Evolutionary conservation across 768 basidiomycete species (phyloP).

Genomic region (Trametes villosa): DNA sequence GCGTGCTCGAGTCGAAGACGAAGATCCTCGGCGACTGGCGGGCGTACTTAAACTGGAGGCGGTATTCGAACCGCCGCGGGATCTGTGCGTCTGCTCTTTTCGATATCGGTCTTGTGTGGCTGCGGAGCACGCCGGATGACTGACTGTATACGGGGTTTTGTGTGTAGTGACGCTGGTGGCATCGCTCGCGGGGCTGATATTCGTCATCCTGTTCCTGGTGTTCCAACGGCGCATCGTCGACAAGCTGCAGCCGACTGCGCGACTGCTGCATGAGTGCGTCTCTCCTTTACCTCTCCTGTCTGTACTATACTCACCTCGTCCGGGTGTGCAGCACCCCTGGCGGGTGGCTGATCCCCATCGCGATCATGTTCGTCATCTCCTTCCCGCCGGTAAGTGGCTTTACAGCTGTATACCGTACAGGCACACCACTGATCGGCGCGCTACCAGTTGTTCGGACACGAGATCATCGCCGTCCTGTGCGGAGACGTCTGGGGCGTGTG

Average conservation of each 20-base stretch:
- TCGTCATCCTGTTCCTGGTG: conserved; percentile 42
- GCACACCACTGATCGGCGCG: not conserved
- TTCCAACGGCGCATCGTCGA: conserved; percentile 61
- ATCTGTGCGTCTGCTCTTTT: not conserved
- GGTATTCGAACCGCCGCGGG: not conserved
- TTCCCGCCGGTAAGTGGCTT: conserved; percentile 38
- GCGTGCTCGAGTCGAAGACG: conserved; percentile 29
- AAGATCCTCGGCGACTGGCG: conserved; percentile 29
- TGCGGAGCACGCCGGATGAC: not conserved
- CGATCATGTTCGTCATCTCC: conserved; percentile 45
- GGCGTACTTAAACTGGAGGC: conserved; percentile 38
- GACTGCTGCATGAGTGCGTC: conserved; percentile 63
- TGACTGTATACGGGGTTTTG: not conserved
- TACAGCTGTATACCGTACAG: no score
- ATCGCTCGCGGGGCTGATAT: conserved; percentile 29
- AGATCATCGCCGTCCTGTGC: conserved; percentile 84
- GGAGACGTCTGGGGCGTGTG: conserved; percentile 90
- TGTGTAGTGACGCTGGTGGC: not conserved
- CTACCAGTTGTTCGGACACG: conserved; percentile 80
- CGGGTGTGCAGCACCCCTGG: not conserved
- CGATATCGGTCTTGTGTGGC: not conserved
- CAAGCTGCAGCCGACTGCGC: conserved; percentile 65
- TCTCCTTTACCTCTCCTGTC: not conserved
- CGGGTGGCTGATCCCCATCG: conserved; percentile 46
- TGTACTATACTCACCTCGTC: not conserved